Conservation (phyloP, 1,284 basidiomycete genomes). For the Ceratorhiza oryzae-sativae region DNA sequence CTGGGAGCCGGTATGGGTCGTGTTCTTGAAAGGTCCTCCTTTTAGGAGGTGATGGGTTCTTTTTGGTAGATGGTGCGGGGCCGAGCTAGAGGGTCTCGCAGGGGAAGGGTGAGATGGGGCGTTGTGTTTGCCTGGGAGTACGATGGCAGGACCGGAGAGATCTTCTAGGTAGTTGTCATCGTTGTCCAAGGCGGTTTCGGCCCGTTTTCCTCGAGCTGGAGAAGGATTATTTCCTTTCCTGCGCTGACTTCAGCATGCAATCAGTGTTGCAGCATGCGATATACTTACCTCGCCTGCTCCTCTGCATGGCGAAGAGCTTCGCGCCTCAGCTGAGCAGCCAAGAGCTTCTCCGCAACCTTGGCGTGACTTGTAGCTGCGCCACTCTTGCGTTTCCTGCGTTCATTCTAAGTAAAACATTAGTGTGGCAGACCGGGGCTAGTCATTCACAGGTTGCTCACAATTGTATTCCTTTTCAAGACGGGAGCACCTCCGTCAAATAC, state of each 20-base stretch:
- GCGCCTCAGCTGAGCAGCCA: conserved; percentile 91
- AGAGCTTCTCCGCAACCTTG: conserved; percentile 87
- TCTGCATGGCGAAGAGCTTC: conserved; percentile 79
- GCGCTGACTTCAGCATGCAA: background rate
- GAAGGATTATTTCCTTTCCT: background rate
- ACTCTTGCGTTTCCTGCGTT: conserved; percentile 85
- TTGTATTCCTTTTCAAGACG: conserved; percentile 82
- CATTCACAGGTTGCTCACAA: conserved; percentile 63
- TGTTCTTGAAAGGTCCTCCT: conserved; percentile 69
- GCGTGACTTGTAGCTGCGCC: conserved; percentile 85
- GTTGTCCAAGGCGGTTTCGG: conserved; percentile 60
- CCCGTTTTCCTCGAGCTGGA: background rate
- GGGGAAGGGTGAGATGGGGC: conserved; percentile 44
- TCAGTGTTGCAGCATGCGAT: background rate
- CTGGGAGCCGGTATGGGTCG: conserved; percentile 85
- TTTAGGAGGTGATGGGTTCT: conserved; percentile 51
- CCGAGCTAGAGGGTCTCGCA: conserved; percentile 53
- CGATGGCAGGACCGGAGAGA: conserved; percentile 57
- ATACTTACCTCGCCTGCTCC: background rate
- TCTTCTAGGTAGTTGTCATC: conserved; percentile 87
- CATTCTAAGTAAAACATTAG: conserved; percentile 60
- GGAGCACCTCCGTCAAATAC: conserved; percentile 97
- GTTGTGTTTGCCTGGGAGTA: conserved; percentile 55
- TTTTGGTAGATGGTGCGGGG: conserved; percentile 62
- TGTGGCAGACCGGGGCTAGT: background rate